A percentile compares a stretch with the other conserved stretches of the same genome.
phyloP scores from a whole-genome alignment of 345 rosid genomes.

The Erucastrum elatum region DNA sequence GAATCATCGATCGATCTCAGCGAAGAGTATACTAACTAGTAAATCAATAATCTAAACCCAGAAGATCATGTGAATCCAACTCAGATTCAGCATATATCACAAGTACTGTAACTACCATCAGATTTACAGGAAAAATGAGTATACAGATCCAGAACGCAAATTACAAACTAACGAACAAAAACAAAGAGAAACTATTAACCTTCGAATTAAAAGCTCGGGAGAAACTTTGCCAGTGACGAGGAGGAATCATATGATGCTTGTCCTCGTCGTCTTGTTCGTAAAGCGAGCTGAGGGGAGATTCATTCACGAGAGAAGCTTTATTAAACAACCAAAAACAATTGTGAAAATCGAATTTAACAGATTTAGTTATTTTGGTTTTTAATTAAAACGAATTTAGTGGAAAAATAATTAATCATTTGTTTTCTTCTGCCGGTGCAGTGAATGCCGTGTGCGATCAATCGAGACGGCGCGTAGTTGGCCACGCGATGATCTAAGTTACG shows the following conservation, averaged over 20 bases:
- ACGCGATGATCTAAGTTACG: background rate
- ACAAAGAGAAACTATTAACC: background rate
- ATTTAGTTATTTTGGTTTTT: background rate
- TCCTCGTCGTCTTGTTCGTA: constrained; percentile 17
- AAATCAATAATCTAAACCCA: background rate
- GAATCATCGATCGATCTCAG: constrained; percentile 4
- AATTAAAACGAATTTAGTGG: background rate
- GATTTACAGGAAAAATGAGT: background rate
- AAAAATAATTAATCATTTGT: background rate
- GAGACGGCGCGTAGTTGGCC: constrained; percentile 16
- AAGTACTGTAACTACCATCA: no score
- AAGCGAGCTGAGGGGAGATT: constrained; percentile 2
- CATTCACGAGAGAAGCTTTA: background rate
- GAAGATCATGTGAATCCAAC: background rate
- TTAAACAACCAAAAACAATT: background rate
- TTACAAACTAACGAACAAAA: background rate
- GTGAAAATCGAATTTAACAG: background rate
- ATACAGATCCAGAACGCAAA: constrained; percentile 14
- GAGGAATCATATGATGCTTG: background rate
- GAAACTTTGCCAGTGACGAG: background rate
- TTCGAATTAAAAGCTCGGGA: background rate
- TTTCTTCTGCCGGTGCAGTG: constrained; percentile 5
- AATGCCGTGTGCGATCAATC: constrained; percentile 3
- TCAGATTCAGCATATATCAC: constrained; percentile 19
- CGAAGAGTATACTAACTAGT: background rate